phyloP scores from a whole-genome alignment of 2,329 filamentous ascomycete genomes.

The Ophiocordyceps unilateralis region DNA sequence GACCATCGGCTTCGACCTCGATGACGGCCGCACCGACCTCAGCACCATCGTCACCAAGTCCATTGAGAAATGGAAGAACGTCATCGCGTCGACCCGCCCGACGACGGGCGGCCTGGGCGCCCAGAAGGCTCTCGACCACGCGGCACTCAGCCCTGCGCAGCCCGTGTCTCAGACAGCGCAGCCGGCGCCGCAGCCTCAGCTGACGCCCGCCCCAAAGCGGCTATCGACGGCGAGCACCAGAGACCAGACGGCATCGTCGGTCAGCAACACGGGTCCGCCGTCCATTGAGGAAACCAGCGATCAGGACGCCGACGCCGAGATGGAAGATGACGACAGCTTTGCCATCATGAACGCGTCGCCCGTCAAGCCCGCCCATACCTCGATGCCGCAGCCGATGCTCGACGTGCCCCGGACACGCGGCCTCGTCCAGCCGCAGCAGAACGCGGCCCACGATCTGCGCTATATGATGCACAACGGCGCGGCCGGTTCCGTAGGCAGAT shows the following conservation, averaged over 20 bases:
- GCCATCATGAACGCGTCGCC: constrained; percentile 28
- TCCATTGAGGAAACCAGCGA: constrained; percentile 30
- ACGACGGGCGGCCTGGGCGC: constrained; percentile 26
- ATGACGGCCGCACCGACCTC: constrained; percentile 35
- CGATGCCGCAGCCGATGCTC: constrained; percentile 22
- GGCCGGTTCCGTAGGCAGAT: constrained; percentile 16
- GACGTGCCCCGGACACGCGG: constrained; percentile 25
- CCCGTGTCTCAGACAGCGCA: constrained; percentile 10
- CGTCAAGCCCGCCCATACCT: constrained; percentile 17
- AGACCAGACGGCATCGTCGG: constrained; percentile 12
- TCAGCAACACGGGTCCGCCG: constrained; percentile 17
- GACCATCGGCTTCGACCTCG: constrained; percentile 26
- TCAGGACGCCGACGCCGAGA: constrained; percentile 27
- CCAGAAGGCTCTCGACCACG: constrained; percentile 30
- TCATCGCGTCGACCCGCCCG: constrained; percentile 34
- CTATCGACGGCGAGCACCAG: constrained; percentile 17
- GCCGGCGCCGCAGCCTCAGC: constrained; percentile 8
- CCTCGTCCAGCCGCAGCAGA: constrained; percentile 16
- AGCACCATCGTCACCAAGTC: constrained; percentile 32
- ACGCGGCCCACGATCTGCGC: constrained; percentile 15
- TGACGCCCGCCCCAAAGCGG: constrained; percentile 10
- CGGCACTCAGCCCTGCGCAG: constrained; percentile 8
- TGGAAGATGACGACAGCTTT: constrained; percentile 42
- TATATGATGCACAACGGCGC: constrained; percentile 26
- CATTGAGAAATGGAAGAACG: constrained; percentile 44